phyloP scores from a whole-genome alignment of 148 eudicot genomes.

The Cornus kousa region DNA sequence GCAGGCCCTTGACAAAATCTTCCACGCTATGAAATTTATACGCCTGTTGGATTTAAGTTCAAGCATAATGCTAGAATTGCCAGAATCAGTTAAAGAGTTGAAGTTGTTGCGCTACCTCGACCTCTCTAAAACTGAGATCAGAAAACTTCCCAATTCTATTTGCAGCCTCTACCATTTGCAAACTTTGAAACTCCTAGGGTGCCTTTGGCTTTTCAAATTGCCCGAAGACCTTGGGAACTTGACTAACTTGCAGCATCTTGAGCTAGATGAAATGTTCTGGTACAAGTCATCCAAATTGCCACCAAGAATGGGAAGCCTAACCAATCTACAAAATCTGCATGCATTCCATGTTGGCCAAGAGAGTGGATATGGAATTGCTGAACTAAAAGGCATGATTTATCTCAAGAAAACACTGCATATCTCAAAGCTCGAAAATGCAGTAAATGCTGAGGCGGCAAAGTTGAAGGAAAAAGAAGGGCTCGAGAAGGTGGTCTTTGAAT shows the following conservation, averaged over 20 bases:
- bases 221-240: constrained; percentile 31
- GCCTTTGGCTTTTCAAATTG: constrained; percentile 28
- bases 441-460: constrained; percentile 17
- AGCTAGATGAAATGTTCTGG: constrained; percentile 39
- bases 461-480: constrained; percentile 22
- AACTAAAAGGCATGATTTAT: constrained; percentile 16
- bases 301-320: constrained; percentile 20
- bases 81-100: constrained; percentile 26
- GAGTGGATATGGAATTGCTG: constrained; percentile 19
- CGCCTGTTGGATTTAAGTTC: constrained; percentile 33
- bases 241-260: constrained; percentile 25
- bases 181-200: constrained; percentile 26
- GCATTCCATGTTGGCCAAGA: constrained; percentile 12
- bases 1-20: constrained; percentile 23
- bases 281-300: constrained; percentile 26
- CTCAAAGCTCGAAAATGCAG: constrained; percentile 21
- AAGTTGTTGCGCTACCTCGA: constrained; percentile 31
- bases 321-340: constrained; percentile 18
- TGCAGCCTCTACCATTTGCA: constrained; percentile 32
- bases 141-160: constrained; percentile 27
- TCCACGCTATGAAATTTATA: constrained; percentile 18
- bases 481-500: constrained; percentile 24
- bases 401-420: constrained; percentile 17
- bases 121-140: constrained; percentile 30
- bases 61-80: constrained; percentile 20